These are phyloP conservation scores for Chamaecyparis obtusa DNA, from an alignment of 75 land plant genomes.

Conservation along the genomic window DNA sequence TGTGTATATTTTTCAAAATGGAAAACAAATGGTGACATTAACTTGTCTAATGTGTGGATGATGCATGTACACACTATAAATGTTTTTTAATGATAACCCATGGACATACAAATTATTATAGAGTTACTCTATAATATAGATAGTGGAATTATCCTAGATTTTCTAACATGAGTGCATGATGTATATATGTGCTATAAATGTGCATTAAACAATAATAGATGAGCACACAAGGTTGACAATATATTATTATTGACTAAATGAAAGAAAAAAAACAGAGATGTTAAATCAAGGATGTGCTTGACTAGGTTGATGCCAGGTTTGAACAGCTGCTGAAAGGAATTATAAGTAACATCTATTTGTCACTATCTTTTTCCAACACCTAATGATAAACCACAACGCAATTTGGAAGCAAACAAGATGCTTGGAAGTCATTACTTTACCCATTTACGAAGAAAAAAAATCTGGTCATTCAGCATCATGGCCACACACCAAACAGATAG, in stretches of 20 bases:
- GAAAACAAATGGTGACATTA: neutral
- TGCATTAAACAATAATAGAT: neutral
- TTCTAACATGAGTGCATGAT: neutral
- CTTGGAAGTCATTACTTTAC: neutral
- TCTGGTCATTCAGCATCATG: neutral
- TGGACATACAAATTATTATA: neutral
- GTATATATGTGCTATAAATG: neutral
- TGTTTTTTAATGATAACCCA: neutral
- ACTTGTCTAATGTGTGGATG: neutral
- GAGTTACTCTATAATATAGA: neutral
- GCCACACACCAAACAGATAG: no score
- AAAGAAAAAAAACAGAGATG: neutral
- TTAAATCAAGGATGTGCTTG: neutral
- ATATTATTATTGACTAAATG: neutral
- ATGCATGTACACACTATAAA: neutral
- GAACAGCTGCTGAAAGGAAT: neutral
- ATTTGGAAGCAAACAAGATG: neutral
- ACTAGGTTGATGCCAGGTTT: neutral
- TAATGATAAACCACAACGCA: neutral
- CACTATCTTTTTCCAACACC: neutral
- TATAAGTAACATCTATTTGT: neutral
- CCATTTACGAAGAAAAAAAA: neutral
- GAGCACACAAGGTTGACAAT: neutral
- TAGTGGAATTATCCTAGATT: neutral
- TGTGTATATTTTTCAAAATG: neutral